Evolutionary conservation across 2,329 filamentous ascomycete species (phyloP), one percentile per base, ranked within the genome.

Genomic region (Epichloe uncinata): DNA sequence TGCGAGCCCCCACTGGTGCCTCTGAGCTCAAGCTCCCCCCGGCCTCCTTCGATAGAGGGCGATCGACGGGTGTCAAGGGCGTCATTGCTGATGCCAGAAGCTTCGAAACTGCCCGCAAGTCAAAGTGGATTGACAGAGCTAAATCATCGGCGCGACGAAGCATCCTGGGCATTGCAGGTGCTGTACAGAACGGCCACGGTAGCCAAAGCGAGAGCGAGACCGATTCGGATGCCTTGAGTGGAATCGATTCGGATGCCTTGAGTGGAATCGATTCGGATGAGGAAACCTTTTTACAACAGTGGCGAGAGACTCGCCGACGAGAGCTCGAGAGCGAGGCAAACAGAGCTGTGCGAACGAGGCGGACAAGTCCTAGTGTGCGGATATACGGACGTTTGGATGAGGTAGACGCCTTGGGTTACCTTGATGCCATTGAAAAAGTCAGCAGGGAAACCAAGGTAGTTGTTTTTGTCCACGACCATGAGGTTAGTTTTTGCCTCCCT

Each of bases 361-460:
- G 82, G 60, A 84, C 80, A 48, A 91, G 84, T 64, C 87, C 88
- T 1, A 89, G 84, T 58, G 78, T 85, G 55, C 74, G 86, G 56
- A 74, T 84, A 51, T 97, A 85, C 63, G 93, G 93, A 20, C 78
- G 77, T 12, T 71, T 97, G 54, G 84, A 90, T 54, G 77, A 81
- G 52, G 93, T 97, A 1, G 90, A 97, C 71, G 91, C 88, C 7
- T 73, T 85, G 55, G 93, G 90, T 16, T 98, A 95, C 61, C 77
- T 98, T n/a, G 90, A 97, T 66, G 90, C 91, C 50, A 88, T 97
- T 58, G 93, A 98, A 70, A 93, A 88, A 68, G 87, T 91, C 4
- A 75, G 81, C 38, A 69, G 82, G 45, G 86, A 91, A 44, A 91
- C 87, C 0, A 78, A 85, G 3, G 90, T 97, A 2, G 85, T 96